Evolutionary conservation across 345 rosid species (phyloP), one percentile per base, ranked within the genome.

Genomic region (Syzygium aqueum): DNA sequence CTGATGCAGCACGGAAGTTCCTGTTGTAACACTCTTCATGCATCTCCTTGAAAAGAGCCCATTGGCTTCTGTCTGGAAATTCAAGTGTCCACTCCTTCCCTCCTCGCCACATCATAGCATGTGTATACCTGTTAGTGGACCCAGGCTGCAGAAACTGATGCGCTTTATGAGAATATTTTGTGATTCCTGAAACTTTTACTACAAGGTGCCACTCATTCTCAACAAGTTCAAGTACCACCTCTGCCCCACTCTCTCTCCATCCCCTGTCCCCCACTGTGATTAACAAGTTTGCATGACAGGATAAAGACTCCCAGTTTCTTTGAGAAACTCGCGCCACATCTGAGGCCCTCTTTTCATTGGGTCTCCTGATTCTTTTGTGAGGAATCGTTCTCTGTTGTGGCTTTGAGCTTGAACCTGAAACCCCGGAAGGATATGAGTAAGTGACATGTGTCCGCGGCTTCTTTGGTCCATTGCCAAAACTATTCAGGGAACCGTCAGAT

Each of bases 51-150:
- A 97, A 97, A 87, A 94, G 93, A 85, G 92, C 92, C 98, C 99
- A 97, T 88, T 96, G 99, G 88, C 99, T 94, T 84, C 98, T 91
- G 82, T 96, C 98, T 83, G 96, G 90, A 92, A 97, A 97, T 89
- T 97, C 99, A 87, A 97, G 90, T 43, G 86, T 92, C 99, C 99
- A 97, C 88, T 97, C 98, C 89, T 97, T 97, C 87, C 98, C 99
- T 85, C 96, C 99, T 93, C 95, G 96, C 99, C 99, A 97, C 97
- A 96, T 97, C 99, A 97, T 97, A 67, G 99, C 99, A 95, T 97
- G 99, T 5, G 98, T 96, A 83, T 85, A 95, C 89, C 98, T 92
- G 89, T 97, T 97, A 83, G 98, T 95, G 84, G 99, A 94, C 77
- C 99, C 99, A 92, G 96, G 96, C 92, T 95, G 98, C 90, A 96